A percentile compares a stretch with the other conserved stretches of the same genome.
These are phyloP conservation scores for Diutina pseudorugosa DNA, from an alignment of 1,139 yeast genomes.

Conservation along the genomic window DNA sequence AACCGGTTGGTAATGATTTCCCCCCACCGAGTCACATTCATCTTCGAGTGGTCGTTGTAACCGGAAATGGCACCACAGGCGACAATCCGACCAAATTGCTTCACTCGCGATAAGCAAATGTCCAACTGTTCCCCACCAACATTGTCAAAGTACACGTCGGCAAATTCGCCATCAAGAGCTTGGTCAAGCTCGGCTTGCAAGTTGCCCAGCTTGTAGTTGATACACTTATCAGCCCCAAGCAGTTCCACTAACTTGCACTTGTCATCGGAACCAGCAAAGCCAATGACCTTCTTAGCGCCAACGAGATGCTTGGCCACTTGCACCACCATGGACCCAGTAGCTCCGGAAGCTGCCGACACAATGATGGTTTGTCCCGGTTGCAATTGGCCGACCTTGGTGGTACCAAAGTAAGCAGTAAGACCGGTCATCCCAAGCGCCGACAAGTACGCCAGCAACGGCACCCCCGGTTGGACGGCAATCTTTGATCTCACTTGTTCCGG, in stretches of 20 bases:
- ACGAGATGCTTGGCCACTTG: constrained; percentile 45
- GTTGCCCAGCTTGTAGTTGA: constrained; percentile 41
- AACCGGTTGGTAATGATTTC: constrained; percentile 36
- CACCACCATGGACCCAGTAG: constrained; percentile 52
- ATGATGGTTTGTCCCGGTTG: constrained; percentile 26
- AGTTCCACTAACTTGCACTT: constrained; percentile 44
- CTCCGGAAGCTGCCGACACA: constrained; percentile 61
- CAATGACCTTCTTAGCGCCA: constrained; percentile 46
- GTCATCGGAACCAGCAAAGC: constrained; percentile 50
- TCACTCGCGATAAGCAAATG: constrained; percentile 27
- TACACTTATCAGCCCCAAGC: constrained; percentile 41
- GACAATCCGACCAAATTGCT: constrained; percentile 31
- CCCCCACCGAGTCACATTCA: constrained; percentile 25
- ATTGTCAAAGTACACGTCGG: constrained; percentile 42
- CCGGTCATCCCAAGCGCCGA: constrained; percentile 47
- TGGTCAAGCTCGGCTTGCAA: constrained; percentile 31
- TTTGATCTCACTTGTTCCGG: constrained; percentile 9
- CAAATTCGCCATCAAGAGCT: constrained; percentile 26
- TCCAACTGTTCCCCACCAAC: constrained; percentile 56
- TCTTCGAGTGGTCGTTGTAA: constrained; percentile 32
- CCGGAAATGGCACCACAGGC: constrained; percentile 57
- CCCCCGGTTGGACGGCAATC: constrained; percentile 11
- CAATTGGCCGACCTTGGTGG: constrained; percentile 30
- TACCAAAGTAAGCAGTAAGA: constrained; percentile 51
- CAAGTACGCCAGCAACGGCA: constrained; percentile 13